Conservation (phyloP, 108 stramenopile species). For the Epipyxis sp. region DNA sequence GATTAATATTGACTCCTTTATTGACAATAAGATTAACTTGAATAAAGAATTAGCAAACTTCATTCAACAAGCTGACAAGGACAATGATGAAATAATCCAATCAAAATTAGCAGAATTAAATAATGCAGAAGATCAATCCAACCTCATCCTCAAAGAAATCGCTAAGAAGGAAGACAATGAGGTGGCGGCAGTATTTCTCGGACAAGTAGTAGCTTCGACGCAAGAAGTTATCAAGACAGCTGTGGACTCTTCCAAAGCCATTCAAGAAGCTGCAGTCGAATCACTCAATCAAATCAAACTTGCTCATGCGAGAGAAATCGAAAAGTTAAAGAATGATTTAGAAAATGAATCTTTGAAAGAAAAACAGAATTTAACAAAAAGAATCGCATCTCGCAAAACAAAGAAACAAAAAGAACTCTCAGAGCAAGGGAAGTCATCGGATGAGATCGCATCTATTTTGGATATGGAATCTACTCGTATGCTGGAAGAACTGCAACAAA, state of each 20-base stretch:
- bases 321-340: neutral
- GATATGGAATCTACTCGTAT: neutral
- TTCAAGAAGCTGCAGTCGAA: no score
- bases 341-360: neutral
- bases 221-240: neutral
- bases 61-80: no score
- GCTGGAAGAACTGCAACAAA: neutral
- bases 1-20: no score
- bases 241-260: no score
- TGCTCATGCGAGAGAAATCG: no score
- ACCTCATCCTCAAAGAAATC: neutral
- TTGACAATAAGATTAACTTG: no score
- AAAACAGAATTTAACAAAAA: slow-evolving; percentile 1
- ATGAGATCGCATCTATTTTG: neutral
- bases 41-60: no score
- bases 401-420: neutral
- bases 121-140: no score
- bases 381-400: neutral
- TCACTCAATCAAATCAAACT: no score
- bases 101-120: no score
- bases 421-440: neutral
- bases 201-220: neutral
- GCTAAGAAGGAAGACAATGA: neutral
- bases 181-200: neutral
- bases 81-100: no score